Evolutionary conservation across 768 basidiomycete species (phyloP).

Genomic region (Coprinellus micaceus): DNA sequence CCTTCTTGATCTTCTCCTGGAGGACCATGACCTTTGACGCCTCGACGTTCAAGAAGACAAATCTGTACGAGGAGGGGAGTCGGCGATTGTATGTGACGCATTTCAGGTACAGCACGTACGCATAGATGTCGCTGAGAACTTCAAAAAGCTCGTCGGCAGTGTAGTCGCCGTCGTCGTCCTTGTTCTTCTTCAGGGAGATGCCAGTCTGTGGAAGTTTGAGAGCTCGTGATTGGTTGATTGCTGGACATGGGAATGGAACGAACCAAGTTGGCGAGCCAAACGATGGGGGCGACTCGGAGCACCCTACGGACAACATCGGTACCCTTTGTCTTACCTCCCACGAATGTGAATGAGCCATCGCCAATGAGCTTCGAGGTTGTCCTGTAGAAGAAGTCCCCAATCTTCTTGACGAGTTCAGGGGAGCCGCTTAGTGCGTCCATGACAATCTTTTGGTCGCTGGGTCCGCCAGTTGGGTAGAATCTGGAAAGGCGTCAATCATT

Average conservation of each 20-base stretch:
- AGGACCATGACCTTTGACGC: slow-evolving; percentile 53
- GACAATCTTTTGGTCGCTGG: slow-evolving; percentile 48
- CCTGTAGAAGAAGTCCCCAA: slow-evolving; percentile 61
- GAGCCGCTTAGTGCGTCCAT: slow-evolving; percentile 43
- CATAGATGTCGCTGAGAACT: slow-evolving; percentile 68
- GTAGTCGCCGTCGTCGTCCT: slow-evolving; percentile 52
- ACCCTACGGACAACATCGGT: slow-evolving; percentile 72
- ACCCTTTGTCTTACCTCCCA: slow-evolving; percentile 47
- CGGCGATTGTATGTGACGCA: neutral
- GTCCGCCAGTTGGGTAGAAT: slow-evolving; percentile 61
- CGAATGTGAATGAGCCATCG: slow-evolving; percentile 49
- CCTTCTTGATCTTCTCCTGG: slow-evolving; percentile 45
- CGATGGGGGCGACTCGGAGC: slow-evolving; percentile 57
- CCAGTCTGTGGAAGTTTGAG: slow-evolving; percentile 50
- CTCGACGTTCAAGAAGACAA: slow-evolving; percentile 72
- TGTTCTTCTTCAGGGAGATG: slow-evolving; percentile 60
- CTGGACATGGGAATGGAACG: slow-evolving; percentile 20
- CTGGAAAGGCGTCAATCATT: slow-evolving; percentile 30
- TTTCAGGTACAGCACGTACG: too few species aligned
- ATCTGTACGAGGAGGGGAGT: slow-evolving; percentile 37
- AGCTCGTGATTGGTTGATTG: neutral
- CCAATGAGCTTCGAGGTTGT: slow-evolving; percentile 59
- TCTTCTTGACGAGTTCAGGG: slow-evolving; percentile 44
- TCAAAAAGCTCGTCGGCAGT: slow-evolving; percentile 59
- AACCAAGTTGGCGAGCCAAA: slow-evolving; percentile 76